Conservation (phyloP, 768 basidiomycete species). For the Termitomyces sp. region DNA sequence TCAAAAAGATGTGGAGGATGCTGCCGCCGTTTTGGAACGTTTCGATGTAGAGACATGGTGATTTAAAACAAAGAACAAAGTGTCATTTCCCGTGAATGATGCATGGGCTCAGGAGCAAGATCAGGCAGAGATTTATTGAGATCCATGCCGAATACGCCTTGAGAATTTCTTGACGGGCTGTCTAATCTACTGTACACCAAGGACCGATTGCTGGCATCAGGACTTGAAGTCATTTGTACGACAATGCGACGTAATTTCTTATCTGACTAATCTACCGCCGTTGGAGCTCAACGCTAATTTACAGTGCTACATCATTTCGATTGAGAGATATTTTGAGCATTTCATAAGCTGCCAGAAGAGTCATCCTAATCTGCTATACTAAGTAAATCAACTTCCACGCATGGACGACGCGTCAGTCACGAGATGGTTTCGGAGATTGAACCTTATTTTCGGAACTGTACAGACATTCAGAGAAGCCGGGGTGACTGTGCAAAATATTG, state of each 20-base stretch:
- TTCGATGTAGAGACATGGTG: constrained; percentile 79
- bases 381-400: too few species aligned
- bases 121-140: neutral
- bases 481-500: neutral
- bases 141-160: neutral
- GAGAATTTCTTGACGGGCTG: neutral
- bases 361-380: too few species aligned
- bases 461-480: constrained; percentile 11
- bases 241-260: neutral
- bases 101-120: too few species aligned
- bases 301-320: neutral
- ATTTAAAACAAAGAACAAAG: constrained; percentile 1
- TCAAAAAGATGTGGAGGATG: constrained; percentile 95
- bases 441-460: constrained; percentile 26
- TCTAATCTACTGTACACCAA: neutral
- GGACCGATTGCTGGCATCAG: neutral
- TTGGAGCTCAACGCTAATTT: neutral
- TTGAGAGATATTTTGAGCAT: neutral
- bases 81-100: too few species aligned
- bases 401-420: neutral
- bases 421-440: constrained; percentile 19
- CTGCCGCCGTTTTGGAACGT: constrained; percentile 69
- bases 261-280: neutral
- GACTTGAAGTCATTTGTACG: neutral
- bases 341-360: too few species aligned